Evolutionary conservation across 2,329 filamentous ascomycete genomes (phyloP).

Genomic region (Cercospora janseana): DNA sequence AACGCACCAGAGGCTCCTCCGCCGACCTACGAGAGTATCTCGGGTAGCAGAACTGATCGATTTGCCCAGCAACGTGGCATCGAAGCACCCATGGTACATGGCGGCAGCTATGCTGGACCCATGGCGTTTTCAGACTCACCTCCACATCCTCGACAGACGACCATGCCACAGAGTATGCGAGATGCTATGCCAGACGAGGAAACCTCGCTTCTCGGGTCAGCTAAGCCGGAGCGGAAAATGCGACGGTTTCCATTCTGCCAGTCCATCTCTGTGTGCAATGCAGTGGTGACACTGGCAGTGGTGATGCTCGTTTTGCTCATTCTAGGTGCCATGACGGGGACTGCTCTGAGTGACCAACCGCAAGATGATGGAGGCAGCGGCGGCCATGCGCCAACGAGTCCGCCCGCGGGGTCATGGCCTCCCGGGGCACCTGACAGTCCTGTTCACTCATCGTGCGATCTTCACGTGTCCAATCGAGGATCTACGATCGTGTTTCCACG

Average conservation of each 20-base stretch:
- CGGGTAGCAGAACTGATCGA: neutral
- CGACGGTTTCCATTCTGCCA: constrained; percentile 7
- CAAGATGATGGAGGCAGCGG: constrained; percentile 1
- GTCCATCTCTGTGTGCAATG: constrained; percentile 17
- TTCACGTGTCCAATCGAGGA: constrained; percentile 13
- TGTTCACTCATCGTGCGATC: constrained; percentile 19
- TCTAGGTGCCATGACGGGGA: neutral
- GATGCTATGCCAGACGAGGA: constrained; percentile 19
- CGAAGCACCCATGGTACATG: neutral
- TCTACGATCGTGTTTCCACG: constrained; percentile 19
- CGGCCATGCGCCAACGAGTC: neutral
- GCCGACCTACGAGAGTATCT: constrained; percentile 30
- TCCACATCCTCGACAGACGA: constrained; percentile 21
- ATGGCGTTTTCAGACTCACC: no score
- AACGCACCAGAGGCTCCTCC: constrained; percentile 24
- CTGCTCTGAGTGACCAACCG: neutral
- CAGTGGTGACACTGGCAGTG: constrained; percentile 17
- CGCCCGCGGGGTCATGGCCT: constrained; percentile 3
- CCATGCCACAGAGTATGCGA: constrained; percentile 24
- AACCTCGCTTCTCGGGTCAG: constrained; percentile 16
- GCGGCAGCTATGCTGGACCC: neutral
- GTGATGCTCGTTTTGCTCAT: neutral
- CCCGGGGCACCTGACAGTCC: neutral
- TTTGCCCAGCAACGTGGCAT: neutral
- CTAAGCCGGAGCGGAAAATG: neutral